Conservation (phyloP, 768 basidiomycete genomes). For the Rickenella mellea region DNA sequence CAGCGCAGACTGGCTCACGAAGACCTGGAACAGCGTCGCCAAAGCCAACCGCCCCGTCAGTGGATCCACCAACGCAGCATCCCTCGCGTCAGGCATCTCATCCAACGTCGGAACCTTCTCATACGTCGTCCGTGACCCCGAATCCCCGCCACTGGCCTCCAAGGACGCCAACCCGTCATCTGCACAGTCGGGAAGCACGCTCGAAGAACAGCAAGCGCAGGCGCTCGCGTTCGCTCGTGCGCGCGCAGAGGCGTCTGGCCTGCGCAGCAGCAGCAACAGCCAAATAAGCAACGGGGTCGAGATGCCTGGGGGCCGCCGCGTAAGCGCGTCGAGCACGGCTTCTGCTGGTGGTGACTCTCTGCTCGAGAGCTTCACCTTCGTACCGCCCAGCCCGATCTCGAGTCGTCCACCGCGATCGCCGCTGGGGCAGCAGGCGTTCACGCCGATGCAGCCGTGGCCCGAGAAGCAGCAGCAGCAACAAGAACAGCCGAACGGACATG, state of each 20-base stretch:
- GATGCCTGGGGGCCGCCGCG: constrained; percentile 49
- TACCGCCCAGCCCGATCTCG: constrained; percentile 85
- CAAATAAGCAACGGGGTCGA: constrained; percentile 12
- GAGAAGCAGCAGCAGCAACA: constrained; percentile 6
- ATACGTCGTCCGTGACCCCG: too few relatives aligned
- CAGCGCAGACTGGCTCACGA: too few relatives aligned
- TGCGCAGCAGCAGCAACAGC: too few relatives aligned
- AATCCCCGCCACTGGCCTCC: too few relatives aligned
- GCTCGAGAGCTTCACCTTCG: constrained; percentile 80
- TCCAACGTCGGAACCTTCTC: too few relatives aligned
- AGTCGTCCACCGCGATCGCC: constrained; percentile 73
- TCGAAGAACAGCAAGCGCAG: constrained; percentile 55
- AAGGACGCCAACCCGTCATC: constrained; percentile 1
- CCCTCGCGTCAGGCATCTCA: too few relatives aligned
- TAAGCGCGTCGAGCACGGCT: constrained; percentile 32
- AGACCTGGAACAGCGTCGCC: too few relatives aligned
- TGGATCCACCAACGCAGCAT: neutral
- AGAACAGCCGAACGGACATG: constrained; percentile 4
- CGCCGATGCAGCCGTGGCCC: constrained; percentile 5
- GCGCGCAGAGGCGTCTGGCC: constrained; percentile 43
- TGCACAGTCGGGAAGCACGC: constrained; percentile 43
- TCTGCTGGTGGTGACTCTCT: constrained; percentile 77
- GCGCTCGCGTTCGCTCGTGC: constrained; percentile 55
- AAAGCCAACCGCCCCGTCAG: too few relatives aligned
- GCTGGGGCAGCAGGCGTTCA: constrained; percentile 47